These are phyloP conservation scores for Leccinum griseonigrum DNA, from an alignment of 1,284 basidiomycete genomes.

Conservation along the genomic window DNA sequence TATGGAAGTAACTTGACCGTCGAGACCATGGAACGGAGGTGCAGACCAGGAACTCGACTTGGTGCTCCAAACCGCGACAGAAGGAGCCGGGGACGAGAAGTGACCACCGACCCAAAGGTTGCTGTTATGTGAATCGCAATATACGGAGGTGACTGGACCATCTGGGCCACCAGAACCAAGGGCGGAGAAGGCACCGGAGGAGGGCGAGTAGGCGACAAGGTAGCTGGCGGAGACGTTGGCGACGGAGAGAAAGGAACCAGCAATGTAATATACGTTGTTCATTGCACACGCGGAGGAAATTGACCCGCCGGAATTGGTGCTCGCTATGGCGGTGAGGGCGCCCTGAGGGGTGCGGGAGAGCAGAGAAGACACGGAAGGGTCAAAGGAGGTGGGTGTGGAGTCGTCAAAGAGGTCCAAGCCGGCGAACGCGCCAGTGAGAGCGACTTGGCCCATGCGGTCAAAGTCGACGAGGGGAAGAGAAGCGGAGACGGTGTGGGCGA, in stretches of 20 bases:
- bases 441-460: constrained; percentile 87
- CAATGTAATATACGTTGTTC: constrained; percentile 65
- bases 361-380: constrained; percentile 67
- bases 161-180: constrained; percentile 63
- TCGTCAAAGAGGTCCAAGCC: constrained; percentile 78
- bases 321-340: constrained; percentile 59
- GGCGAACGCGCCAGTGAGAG: constrained; percentile 81
- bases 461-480: constrained; percentile 83
- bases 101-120: constrained; percentile 86
- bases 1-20: constrained; percentile 74
- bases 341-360: constrained; percentile 65
- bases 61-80: constrained; percentile 80
- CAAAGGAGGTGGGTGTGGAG: constrained; percentile 52
- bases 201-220: constrained; percentile 70
- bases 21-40: constrained; percentile 81
- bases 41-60: constrained; percentile 67
- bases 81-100: constrained; percentile 70
- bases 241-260: constrained; percentile 74
- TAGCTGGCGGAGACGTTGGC: constrained; percentile 57
- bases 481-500: constrained; percentile 45
- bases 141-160: constrained; percentile 74
- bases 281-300: constrained; percentile 67
- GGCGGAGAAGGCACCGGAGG: constrained; percentile 56
- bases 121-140: constrained; percentile 71
- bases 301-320: constrained; percentile 68